Evolutionary conservation across 2,329 filamentous ascomycete genomes (phyloP), one percentile per base, ranked within the genome.

Genomic region (Botrytis elliptica): DNA sequence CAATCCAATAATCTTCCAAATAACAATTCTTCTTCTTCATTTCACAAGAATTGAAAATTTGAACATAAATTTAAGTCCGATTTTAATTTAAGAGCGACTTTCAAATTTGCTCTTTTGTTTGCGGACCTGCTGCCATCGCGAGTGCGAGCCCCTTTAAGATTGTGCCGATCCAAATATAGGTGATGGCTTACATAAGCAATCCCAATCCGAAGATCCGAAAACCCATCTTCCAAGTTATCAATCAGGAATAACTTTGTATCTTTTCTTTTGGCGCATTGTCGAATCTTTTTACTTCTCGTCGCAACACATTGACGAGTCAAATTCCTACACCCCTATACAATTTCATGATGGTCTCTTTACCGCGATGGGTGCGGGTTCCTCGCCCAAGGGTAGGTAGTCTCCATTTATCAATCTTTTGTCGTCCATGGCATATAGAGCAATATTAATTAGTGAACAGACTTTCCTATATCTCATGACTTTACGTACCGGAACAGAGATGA

Each of bases 401-500:
- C 36, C 44, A 25, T 65, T 59, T 42, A 55, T 66, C 70, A 60
- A 63, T 49, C 64, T n/a, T 70, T 71, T 49, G n/a, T 68, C 38
- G 36, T 36, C 40, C 44, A 57, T 44, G 20, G 38, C 7, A 71
- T 40, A 36, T 29, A 65, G 74, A 72, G n/a, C 16, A 46, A 40
- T 68, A 55, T 75, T 80, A 67, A 79, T 57, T 42, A 18, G 44
- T 67, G 70, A 36, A 57, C 81, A 97, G 94, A 91, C 90, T 65
- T 95, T 97, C 82, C 88, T 97, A 77, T 93, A 93, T 81, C 86
- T 94, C 80, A 92, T 97, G 85, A 93, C 92, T 81, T 90, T 98
- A 72, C 92, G 93, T 79, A 95, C 93, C 49, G 95, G 93, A 77
- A 91, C 93, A 65, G 93, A 96, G 78, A 88, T 98, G 79, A 94